Base-by-base conservation (phyloP, 129 eudicot genomes). In the Heracleum sosnowskyi region DNA sequence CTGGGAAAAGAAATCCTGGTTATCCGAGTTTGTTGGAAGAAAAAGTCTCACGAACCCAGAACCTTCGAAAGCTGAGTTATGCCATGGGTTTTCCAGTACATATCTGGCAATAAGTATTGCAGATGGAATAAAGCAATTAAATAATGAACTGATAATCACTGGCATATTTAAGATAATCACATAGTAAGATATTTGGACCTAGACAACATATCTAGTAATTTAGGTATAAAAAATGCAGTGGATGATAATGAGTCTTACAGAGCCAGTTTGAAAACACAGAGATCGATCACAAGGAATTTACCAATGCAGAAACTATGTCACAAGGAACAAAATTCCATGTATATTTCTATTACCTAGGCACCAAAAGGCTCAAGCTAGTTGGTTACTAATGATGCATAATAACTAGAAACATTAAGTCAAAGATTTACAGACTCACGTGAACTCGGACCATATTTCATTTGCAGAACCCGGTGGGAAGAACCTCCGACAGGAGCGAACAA, bases 31-130 rank as follows among this genome's bases (percentile, higher is more conserved):
- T 77, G 97, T 92, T 33, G 99, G 99, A 86, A 96, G 97, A 81
- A 96, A 96, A 71, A 96, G 92, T 81, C 96, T 83, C 62, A 96
- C 88, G 84, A 92, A 92, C 55, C 99, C 99, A 82, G 97, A 85
- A 79, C 97, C 99, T 83, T 96, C 99, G 66, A 92, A 96, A 78
- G 91, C 85, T 33, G 97, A 93, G 75, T 96, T 96, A 86, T 96
- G 97, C 99, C 99, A 96, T 69, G 99, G 97, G 46, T 96, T 96
- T 81, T 96, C 99, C 80, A 92, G 80, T 42, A 96, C 79, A 80
- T 90, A 83, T 77, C 99, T 96, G 88, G 75, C 88, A 75, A 71
- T 77, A 60, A 24, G 62, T 79, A 78, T 75, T 77, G 42, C 68
- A 57, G 57, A 69, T 0, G 22, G 69, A 79, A 75, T 60, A 22